Evolutionary conservation across 805 yeast genomes (phyloP), one percentile per base, ranked within the genome.

Genomic region (Yarrowia sp.): DNA sequence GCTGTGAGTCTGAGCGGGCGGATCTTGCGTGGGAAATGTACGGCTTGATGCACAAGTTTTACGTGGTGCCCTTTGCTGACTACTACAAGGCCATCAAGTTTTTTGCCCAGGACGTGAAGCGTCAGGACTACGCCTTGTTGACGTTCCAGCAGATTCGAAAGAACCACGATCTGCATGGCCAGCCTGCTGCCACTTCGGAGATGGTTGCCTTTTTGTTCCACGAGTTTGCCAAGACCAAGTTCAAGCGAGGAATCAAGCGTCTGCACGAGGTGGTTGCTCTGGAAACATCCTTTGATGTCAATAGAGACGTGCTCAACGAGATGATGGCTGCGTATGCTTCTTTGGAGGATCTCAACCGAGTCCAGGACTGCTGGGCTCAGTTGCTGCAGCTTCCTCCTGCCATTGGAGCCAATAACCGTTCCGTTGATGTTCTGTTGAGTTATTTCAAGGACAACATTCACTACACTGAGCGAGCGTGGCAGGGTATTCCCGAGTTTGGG

Each of bases 341-440:
- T 48, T 71, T 87, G 35, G 84, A 82, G 67, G 86, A 86, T 78
- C 83, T 52, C 17, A 78, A 81, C 30, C 81, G 82, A 67, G 85
- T 86, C 2, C 73, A 85, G 24, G 87, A 85, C 69, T 75, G 83
- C 21, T 89, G 89, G 78, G 78, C 85, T 21, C 76, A 86, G 49
- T 83, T 89, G 56, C 74, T 81, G 44, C 76, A 86, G 3, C 77
- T 83, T 63, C 85, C 89, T 0, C 77, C 78, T 44, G 87, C 87
- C 2, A 63, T 66, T 9, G 79, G 79, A 0, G 75, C 86, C 28
- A 84, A 87, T 70, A 82, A 85, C 62, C 87, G 86, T 46, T 84
- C 91, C 0, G 80, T 85, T 21, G 81, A 84, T 49, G 84, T 87
- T 70, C 86, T 89, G 88, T 73, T 89, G 68, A 85, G 84, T 71